These are phyloP conservation scores for Stachybotrys elegans DNA, from an alignment of 2,329 filamentous ascomycete species.

Conservation along the genomic window DNA sequence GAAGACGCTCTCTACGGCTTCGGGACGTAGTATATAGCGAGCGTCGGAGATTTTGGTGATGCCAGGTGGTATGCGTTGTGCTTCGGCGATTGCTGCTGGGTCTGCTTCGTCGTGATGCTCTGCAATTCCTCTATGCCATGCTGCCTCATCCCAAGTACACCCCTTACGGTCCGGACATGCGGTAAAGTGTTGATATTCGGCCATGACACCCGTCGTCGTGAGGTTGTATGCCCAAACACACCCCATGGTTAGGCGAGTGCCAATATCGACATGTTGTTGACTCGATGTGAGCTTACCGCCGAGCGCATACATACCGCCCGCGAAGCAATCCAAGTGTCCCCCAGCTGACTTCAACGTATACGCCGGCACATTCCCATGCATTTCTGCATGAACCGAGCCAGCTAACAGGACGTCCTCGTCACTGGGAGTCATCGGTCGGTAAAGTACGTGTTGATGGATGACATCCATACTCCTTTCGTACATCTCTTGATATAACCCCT, in stretches of 20 bases:
- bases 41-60: slow-evolving; percentile 50
- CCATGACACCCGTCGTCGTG: slow-evolving; percentile 50
- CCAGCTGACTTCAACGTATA: slow-evolving; percentile 34
- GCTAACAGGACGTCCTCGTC: slow-evolving; percentile 60
- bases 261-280: slow-evolving; percentile 40
- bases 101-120: slow-evolving; percentile 7
- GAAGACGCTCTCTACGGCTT: slow-evolving; percentile 78
- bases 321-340: slow-evolving; percentile 60
- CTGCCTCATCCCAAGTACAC: slow-evolving; percentile 11
- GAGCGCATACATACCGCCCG: slow-evolving; percentile 60
- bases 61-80: slow-evolving; percentile 39
- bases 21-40: slow-evolving; percentile 63
- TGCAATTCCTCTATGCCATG: slow-evolving; percentile 50
- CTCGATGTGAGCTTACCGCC: slow-evolving; percentile 51
- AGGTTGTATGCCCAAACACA: slow-evolving; percentile 53
- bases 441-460: background rate
- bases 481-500: background rate
- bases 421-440: slow-evolving; percentile 58
- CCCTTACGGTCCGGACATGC: slow-evolving; percentile 25
- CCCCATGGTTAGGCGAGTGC: slow-evolving; percentile 44
- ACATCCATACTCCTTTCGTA: background rate
- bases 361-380: slow-evolving; percentile 32
- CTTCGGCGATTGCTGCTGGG: background rate
- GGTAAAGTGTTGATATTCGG: slow-evolving; percentile 41
- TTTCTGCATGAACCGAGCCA: slow-evolving; percentile 28